Evolutionary conservation across 768 basidiomycete genomes (phyloP), one percentile per base, ranked within the genome.

Genomic region (Tylopilus plumbeoviolaceoides): DNA sequence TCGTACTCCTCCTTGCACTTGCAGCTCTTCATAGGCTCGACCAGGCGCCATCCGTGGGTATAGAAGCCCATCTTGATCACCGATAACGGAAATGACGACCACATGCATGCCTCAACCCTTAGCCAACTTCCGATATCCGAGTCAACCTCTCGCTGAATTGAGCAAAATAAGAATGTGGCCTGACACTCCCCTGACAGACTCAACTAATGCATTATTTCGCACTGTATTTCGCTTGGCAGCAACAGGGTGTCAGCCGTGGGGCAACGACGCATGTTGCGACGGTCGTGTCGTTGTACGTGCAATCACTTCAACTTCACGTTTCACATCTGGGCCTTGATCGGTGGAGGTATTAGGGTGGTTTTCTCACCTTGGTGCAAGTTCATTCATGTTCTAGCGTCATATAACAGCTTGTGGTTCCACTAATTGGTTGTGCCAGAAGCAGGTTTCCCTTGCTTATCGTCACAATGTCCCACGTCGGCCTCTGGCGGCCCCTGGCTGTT

Each of bases 81-180:
- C 25, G 63, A 66, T 66, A 67, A 55, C 65, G 65, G 65, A 66
- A 57, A 66, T 66, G 59, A 58, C 35, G 39, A 21, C 54, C 58
- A 50, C 58, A 56, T 60, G 62, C 46, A 39, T 30, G 7, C 18
- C 44, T n/a, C 38, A 51, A 30, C 31, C 40, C 28, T 44, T n/a
- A 21, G n/a, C 39, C 39, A 18, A 17, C 28, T 4, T 14, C 33
- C 33, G 8, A 31, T 40, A n/a, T 28, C 8, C 27, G 27, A 4
- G 18, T 39, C 30, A 18, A 51, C 56, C 12, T n/a, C 28, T 9
- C 28, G 39, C 20, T 21, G 39, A 21, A 20, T 21, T 6, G 10
- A 20, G n/a, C 38, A 38, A 12, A 7, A 17, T n/a, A 17, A n/a
- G 9, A 35, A 35, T 35, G 33, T 35, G 35, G 15, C 17, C 15